Conservation (phyloP, 371 early-diverging fungal species). For the Mucor sp. region DNA sequence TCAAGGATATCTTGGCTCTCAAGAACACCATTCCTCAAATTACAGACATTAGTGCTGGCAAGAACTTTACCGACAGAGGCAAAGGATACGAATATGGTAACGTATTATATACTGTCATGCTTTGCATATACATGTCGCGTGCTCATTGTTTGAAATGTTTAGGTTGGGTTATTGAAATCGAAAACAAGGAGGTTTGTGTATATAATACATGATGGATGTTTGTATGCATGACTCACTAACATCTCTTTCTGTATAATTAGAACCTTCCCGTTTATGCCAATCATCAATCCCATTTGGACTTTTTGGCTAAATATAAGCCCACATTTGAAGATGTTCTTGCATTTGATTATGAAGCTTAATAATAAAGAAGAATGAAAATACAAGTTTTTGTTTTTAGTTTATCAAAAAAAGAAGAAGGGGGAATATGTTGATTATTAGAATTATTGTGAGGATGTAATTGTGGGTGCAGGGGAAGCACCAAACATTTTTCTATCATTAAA, state of each 20-base stretch:
- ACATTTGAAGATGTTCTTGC: constrained; percentile 44
- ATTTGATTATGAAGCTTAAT: constrained; percentile 45
- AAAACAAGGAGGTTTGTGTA: constrained; percentile 40
- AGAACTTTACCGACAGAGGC: constrained; percentile 49
- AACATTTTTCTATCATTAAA: constrained; percentile 56
- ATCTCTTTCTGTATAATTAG: constrained; percentile 11
- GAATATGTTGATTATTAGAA: background rate
- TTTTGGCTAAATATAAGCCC: constrained; percentile 34
- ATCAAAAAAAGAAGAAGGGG: background rate
- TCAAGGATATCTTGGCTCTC: constrained; percentile 30
- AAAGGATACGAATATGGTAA: constrained; percentile 48
- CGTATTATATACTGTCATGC: background rate
- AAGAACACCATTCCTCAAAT: constrained; percentile 45
- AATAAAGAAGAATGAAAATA: constrained; percentile 2
- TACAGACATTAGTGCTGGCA: constrained; percentile 36
- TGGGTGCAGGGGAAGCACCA: constrained; percentile 34
- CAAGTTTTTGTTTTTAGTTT: constrained; percentile 4
- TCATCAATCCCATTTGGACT: constrained; percentile 37
- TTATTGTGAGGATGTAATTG: constrained; percentile 5
- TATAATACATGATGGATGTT: background rate
- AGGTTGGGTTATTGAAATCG: constrained; percentile 53
- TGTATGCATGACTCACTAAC: background rate
- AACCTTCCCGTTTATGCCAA: constrained; percentile 36
- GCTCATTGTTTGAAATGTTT: background rate
- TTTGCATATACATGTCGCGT: background rate